Evolutionary conservation across 768 basidiomycete genomes (phyloP).

Genomic region (Boletus huronensis): DNA sequence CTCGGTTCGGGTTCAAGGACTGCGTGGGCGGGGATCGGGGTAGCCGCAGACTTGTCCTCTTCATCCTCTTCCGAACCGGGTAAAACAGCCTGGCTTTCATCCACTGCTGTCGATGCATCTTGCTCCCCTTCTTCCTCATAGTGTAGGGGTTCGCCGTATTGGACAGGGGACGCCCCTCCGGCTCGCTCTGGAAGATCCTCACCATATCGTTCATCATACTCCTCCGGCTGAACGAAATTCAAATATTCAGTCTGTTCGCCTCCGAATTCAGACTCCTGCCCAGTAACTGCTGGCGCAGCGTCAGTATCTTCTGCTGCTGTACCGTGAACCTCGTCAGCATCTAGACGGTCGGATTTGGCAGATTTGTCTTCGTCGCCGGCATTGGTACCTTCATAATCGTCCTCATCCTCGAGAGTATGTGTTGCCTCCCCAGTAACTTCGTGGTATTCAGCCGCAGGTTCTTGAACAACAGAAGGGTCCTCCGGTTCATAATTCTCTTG

Average conservation of each 20-base stretch:
- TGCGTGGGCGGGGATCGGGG: conserved; percentile 10
- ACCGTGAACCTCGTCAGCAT: conserved; percentile 31
- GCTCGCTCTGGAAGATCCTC: conserved; percentile 34
- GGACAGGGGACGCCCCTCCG: conserved; percentile 10
- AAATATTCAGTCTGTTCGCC: conserved; percentile 35
- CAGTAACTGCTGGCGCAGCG: conserved; percentile 2
- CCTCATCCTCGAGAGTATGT: conserved; percentile 21
- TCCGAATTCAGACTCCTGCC: conserved; percentile 16
- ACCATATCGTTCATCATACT: conserved; percentile 35
- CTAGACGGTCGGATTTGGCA: conserved; percentile 18
- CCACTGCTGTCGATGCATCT: conserved; percentile 15
- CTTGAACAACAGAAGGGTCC: conserved; percentile 4
- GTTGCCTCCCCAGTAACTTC: conserved; percentile 12
- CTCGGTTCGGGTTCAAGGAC: conserved; percentile 8
- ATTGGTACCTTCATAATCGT: conserved; percentile 18
- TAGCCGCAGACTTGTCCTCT: conserved; percentile 9
- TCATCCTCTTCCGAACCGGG: conserved; percentile 15
- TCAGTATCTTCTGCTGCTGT: conserved; percentile 22
- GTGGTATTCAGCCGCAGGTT: conserved; percentile 15
- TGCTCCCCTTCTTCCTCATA: conserved; percentile 25
- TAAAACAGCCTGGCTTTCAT: conserved; percentile 15
- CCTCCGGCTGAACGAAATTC: conserved; percentile 32
- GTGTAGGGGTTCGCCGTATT: conserved; percentile 18
- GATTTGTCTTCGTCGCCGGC: conserved; percentile 18
- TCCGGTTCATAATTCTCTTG: conserved; percentile 9